phyloP scores from a whole-genome alignment of 805 yeast genomes.

The Kregervanrija fluxuum region DNA sequence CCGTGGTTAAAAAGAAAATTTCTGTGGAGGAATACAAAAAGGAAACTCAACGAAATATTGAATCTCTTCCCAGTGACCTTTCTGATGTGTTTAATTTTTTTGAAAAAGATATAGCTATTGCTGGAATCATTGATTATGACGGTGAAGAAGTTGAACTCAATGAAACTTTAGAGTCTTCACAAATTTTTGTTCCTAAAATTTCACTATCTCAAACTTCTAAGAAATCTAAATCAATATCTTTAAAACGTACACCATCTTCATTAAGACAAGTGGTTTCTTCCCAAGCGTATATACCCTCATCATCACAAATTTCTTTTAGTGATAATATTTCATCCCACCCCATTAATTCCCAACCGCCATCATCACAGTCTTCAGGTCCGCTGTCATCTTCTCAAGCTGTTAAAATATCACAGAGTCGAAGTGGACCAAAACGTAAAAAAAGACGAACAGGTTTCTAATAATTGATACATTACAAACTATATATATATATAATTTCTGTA shows the following conservation, averaged over 20 bases:
- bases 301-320: too few species aligned
- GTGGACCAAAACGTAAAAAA: conserved; percentile 4
- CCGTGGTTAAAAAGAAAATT: too few species aligned
- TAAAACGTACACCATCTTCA: too few species aligned
- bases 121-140: conserved; percentile 4
- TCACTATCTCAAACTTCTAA: conserved; percentile 1
- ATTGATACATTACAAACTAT: neutral
- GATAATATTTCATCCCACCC: too few species aligned
- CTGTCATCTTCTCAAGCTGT: neutral
- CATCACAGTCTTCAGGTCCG: neutral
- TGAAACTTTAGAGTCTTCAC: neutral
- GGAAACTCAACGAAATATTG: too few species aligned
- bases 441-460: conserved; percentile 2
- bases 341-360: too few species aligned
- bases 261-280: too few species aligned
- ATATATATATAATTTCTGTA: neutral
- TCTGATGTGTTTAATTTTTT: conserved; percentile 6
- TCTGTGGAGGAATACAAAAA: too few species aligned
- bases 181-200: neutral
- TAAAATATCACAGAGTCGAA: neutral
- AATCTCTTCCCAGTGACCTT: too few species aligned
- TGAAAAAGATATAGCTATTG: conserved; percentile 9
- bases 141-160: conserved; percentile 2
- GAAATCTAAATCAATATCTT: neutral
- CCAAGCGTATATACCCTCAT: too few species aligned